phyloP scores from a whole-genome alignment of 805 yeast species.

The Candida chauliodis region DNA sequence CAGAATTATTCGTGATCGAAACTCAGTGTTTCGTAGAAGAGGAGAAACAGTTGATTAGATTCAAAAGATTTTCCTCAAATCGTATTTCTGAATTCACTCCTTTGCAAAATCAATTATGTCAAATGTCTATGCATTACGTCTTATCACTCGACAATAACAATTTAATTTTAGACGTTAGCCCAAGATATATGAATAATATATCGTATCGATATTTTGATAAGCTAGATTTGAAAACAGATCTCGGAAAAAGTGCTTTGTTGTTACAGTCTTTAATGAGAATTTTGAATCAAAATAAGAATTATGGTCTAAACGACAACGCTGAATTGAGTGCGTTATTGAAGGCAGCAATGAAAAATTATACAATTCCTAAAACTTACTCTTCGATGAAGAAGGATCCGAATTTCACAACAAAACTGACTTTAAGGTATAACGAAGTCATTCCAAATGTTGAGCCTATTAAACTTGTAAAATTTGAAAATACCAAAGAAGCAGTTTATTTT shows the following conservation, averaged over 20 bases:
- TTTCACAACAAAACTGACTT: slow-evolving; percentile 17
- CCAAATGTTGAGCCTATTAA: slow-evolving; percentile 13
- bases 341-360: slow-evolving; percentile 21
- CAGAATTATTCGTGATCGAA: slow-evolving; percentile 25
- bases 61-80: slow-evolving; percentile 14
- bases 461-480: slow-evolving; percentile 13
- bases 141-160: slow-evolving; percentile 17
- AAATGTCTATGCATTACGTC: slow-evolving; percentile 30
- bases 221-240: slow-evolving; percentile 26
- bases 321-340: slow-evolving; percentile 20
- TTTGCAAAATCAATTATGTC: slow-evolving; percentile 17
- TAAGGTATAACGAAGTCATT: slow-evolving; percentile 27
- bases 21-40: slow-evolving; percentile 28
- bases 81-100: slow-evolving; percentile 19
- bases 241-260: slow-evolving; percentile 22
- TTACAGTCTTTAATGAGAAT: slow-evolving; percentile 22
- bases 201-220: slow-evolving; percentile 26
- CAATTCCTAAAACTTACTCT: slow-evolving; percentile 21
- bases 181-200: slow-evolving; percentile 30
- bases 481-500: slow-evolving; percentile 17
- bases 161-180: slow-evolving; percentile 23
- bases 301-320: slow-evolving; percentile 6
- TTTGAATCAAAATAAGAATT: slow-evolving; percentile 13
- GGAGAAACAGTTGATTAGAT: slow-evolving; percentile 17
- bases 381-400: slow-evolving; percentile 28